phyloP scores from a whole-genome alignment of 208 protist genomes.

The Kentomonas sorsogonicus region DNA sequence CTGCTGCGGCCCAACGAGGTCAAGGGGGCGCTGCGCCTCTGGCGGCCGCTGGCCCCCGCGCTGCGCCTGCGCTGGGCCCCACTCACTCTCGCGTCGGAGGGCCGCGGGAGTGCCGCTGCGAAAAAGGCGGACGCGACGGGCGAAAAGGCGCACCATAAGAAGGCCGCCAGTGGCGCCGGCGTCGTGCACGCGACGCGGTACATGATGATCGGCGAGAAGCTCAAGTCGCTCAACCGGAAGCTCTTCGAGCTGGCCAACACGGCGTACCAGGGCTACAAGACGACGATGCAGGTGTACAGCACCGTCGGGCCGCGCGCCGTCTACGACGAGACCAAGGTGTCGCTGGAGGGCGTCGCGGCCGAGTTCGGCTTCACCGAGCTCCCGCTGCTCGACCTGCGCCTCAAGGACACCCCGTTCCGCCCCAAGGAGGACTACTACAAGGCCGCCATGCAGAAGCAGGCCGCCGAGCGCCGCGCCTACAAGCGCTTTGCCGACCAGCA shows the following conservation, averaged over 20 bases:
- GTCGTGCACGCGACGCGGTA: conserved; percentile 22
- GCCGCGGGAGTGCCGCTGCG: no score
- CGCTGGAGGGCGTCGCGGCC: conserved; percentile 45
- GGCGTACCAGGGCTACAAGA: conserved; percentile 56
- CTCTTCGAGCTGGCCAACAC: conserved; percentile 54
- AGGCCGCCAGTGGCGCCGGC: no score
- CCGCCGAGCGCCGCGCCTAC: conserved; percentile 24
- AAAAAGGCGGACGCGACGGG: no score
- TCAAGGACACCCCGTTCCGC: conserved; percentile 62
- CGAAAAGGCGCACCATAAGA: no score
- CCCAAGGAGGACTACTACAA: conserved; percentile 69
- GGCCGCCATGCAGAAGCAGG: conserved; percentile 34
- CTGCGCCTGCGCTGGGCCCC: no score
- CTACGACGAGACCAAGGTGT: conserved; percentile 47
- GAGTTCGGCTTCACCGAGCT: conserved; percentile 69
- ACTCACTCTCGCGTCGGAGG: no score
- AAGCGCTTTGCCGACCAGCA: conserved; percentile 31
- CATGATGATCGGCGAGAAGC: conserved; percentile 42
- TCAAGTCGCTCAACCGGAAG: conserved; percentile 54
- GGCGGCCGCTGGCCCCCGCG: conserved; percentile 18
- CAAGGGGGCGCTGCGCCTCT: conserved; percentile 21
- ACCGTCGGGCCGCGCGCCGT: conserved; percentile 44
- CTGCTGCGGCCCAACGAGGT: conserved; percentile 64
- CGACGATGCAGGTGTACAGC: conserved; percentile 65
- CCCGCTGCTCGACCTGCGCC: conserved; percentile 66